Evolutionary conservation across 768 basidiomycete species (phyloP).

Genomic region (Mycena vitilis): DNA sequence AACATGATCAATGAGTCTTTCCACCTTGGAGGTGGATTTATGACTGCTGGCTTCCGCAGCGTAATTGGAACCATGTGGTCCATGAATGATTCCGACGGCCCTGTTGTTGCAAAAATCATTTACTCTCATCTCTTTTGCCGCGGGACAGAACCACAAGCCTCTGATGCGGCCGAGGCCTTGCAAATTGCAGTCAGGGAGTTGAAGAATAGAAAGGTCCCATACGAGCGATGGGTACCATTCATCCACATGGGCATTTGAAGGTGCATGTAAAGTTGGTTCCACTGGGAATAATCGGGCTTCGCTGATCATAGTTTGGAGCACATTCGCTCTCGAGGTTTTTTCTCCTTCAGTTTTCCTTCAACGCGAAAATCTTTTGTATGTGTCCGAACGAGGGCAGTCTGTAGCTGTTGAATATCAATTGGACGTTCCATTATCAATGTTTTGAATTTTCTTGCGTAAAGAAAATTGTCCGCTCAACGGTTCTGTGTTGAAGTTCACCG

Average conservation of each 20-base stretch:
- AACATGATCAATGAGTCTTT: neutral
- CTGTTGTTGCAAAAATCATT: neutral
- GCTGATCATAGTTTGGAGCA: too few species aligned
- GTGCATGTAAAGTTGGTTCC: too few species aligned
- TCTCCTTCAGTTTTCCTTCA: too few species aligned
- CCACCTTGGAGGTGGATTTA: neutral
- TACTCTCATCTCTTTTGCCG: neutral
- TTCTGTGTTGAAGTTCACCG: too few species aligned
- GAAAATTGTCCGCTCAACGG: too few species aligned
- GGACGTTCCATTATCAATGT: too few species aligned
- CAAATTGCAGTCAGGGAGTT: neutral
- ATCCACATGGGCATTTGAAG: neutral
- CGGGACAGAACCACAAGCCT: neutral
- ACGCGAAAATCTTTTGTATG: too few species aligned
- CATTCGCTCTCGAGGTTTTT: too few species aligned
- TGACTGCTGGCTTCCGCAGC: neutral
- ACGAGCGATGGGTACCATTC: constrained; percentile 1
- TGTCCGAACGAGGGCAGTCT: too few species aligned
- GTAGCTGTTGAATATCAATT: too few species aligned
- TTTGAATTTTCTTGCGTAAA: too few species aligned
- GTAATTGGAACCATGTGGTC: neutral
- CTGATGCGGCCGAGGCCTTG: neutral
- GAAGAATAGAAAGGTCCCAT: neutral
- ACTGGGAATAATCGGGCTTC: too few species aligned
- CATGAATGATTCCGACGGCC: neutral